Conservation (phyloP, 345 rosid species). For the Lepidium sativum region DNA sequence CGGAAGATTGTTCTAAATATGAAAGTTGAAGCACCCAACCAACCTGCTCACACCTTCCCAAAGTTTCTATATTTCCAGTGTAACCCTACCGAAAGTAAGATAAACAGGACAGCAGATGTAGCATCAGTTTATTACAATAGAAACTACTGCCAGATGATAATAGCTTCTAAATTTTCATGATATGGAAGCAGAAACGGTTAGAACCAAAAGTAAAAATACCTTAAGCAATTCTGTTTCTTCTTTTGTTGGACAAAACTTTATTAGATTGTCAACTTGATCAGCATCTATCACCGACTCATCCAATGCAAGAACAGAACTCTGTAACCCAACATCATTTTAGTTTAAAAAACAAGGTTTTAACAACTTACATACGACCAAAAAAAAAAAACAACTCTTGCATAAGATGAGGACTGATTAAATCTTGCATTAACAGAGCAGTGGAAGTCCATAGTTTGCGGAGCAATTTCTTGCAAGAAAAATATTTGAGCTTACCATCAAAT, state of each 20-base stretch:
- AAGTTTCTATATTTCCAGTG: constrained; percentile 49
- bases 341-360: constrained; percentile 3
- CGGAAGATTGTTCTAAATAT: not conserved
- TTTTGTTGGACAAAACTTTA: constrained; percentile 82
- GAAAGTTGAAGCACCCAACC: constrained; percentile 16
- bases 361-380: too few relatives aligned
- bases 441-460: not conserved
- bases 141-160: not conserved
- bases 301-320: constrained; percentile 70
- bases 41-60: constrained; percentile 86
- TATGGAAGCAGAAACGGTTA: not conserved
- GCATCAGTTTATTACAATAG: constrained; percentile 3
- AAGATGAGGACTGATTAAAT: not conserved
- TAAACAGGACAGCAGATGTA: constrained; percentile 9
- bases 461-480: not conserved
- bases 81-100: constrained; percentile 41
- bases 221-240: constrained; percentile 70
- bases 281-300: constrained; percentile 66
- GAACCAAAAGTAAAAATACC: constrained; percentile 32
- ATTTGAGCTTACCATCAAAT: constrained; percentile 50
- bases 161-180: not conserved
- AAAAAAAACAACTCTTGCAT: constrained; percentile 14
- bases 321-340: constrained; percentile 24
- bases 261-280: constrained; percentile 79
- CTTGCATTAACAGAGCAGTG: not conserved